Conservation (phyloP, 2,329 filamentous ascomycete species). For the Fusarium sarcochroum region DNA sequence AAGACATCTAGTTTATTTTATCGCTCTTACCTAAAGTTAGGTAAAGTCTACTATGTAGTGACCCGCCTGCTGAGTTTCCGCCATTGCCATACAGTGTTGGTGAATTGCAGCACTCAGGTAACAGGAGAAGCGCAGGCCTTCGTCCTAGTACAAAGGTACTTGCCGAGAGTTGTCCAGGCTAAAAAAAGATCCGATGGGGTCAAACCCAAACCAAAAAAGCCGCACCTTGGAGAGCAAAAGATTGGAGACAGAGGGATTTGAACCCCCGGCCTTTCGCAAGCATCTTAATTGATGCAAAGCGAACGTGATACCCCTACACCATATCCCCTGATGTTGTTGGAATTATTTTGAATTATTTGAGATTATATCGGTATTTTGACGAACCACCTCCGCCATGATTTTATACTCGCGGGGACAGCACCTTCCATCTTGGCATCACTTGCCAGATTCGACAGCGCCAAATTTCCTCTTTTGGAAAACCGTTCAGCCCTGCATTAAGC, state of each 20-base stretch:
- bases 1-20: no score
- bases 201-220: not conserved
- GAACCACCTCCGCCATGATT: not conserved
- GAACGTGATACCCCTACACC: conserved; percentile 50
- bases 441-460: not conserved
- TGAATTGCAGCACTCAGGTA: no score
- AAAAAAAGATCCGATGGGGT: not conserved
- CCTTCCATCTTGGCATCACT: not conserved
- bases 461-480: not conserved
- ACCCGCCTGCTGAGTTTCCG: no score
- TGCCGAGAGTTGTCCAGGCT: not conserved
- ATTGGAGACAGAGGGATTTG: conserved; percentile 51
- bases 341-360: fast-evolving
- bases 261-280: conserved; percentile 50
- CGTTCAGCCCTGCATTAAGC: not conserved
- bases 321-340: conserved; percentile 41
- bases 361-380: fast-evolving
- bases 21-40: no score
- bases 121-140: no score
- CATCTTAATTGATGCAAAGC: conserved; percentile 45
- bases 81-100: no score
- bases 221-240: not conserved
- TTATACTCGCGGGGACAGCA: not conserved
- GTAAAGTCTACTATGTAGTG: no score
- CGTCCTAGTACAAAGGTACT: no score